Evolutionary conservation across 768 basidiomycete species (phyloP).

Genomic region (Leucocoprinus sp.): DNA sequence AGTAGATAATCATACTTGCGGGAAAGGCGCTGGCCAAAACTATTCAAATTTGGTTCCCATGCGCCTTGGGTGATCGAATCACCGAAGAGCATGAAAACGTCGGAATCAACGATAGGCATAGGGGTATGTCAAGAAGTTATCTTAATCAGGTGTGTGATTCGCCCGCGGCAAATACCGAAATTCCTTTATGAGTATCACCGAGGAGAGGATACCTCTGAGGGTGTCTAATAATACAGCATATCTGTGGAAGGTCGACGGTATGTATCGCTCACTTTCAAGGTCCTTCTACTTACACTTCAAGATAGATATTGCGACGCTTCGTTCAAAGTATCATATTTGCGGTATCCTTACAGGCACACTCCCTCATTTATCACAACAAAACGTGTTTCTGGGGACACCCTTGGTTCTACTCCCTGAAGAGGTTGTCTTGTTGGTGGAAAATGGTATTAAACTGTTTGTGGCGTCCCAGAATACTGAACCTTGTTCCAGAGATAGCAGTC

Average conservation of each 20-base stretch:
- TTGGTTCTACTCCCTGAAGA: slow-evolving; percentile 87
- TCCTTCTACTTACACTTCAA: slow-evolving; percentile 12
- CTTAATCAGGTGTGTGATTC: background rate
- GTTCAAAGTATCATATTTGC: slow-evolving; percentile 74
- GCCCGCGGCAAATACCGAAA: slow-evolving; percentile 7
- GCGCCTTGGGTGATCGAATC: slow-evolving; percentile 74
- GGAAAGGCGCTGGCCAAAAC: slow-evolving; percentile 62
- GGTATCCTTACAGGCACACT: slow-evolving; percentile 86
- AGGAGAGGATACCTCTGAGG: slow-evolving; percentile 46
- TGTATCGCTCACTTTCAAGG: background rate
- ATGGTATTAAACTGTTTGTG: slow-evolving; percentile 39
- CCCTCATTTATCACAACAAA: slow-evolving; percentile 92
- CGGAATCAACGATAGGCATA: slow-evolving; percentile 55
- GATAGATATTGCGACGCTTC: slow-evolving; percentile 72
- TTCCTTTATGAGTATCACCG: slow-evolving; percentile 16
- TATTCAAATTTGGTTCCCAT: slow-evolving; percentile 44
- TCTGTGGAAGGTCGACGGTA: slow-evolving; percentile 86
- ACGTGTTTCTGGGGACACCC: slow-evolving; percentile 92
- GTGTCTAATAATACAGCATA: slow-evolving; percentile 75
- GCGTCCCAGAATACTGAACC: slow-evolving; percentile 10
- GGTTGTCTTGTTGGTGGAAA: slow-evolving; percentile 77
- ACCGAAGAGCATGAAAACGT: slow-evolving; percentile 68
- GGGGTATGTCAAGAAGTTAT: background rate
- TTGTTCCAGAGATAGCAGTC: slow-evolving; percentile 56
- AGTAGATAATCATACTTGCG: slow-evolving; percentile 32